Evolutionary conservation across 345 rosid species (phyloP).

Genomic region (Rubroshorea leprosula): DNA sequence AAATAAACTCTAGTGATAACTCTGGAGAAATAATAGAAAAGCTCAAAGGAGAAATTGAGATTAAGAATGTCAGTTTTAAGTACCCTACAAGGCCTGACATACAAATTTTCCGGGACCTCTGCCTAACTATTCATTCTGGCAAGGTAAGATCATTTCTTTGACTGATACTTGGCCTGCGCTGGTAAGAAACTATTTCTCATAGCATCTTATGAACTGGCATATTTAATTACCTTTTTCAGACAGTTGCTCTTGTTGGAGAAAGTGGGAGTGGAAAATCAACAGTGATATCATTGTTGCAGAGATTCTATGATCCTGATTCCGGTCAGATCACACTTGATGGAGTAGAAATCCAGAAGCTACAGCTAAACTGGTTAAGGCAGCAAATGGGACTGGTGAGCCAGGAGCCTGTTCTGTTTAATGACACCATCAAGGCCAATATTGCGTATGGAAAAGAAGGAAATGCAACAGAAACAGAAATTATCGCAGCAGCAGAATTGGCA

Average conservation of each 20-base stretch:
- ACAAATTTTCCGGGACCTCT: slow-evolving; percentile 57
- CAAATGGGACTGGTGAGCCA: slow-evolving; percentile 82
- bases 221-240: too few species aligned
- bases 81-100: slow-evolving; percentile 70
- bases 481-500: slow-evolving; percentile 61
- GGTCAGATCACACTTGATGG: slow-evolving; percentile 71
- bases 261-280: slow-evolving; percentile 89
- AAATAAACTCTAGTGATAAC: slow-evolving; percentile 61
- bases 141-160: too few species aligned
- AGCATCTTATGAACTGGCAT: too few species aligned
- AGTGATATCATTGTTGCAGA: slow-evolving; percentile 52
- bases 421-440: slow-evolving; percentile 63
- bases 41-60: slow-evolving; percentile 62
- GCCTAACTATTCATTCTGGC: slow-evolving; percentile 55
- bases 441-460: slow-evolving; percentile 74
- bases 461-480: slow-evolving; percentile 59
- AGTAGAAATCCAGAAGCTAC: slow-evolving; percentile 48
- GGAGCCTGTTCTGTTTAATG: slow-evolving; percentile 68
- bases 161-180: too few species aligned
- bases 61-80: slow-evolving; percentile 52
- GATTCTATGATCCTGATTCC: slow-evolving; percentile 73
- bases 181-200: too few species aligned
- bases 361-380: slow-evolving; percentile 68
- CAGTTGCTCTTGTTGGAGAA: slow-evolving; percentile 78
- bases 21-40: slow-evolving; percentile 43